These are phyloP conservation scores for Wakefieldia striispora DNA, from an alignment of 768 basidiomycete species.

Conservation along the genomic window DNA sequence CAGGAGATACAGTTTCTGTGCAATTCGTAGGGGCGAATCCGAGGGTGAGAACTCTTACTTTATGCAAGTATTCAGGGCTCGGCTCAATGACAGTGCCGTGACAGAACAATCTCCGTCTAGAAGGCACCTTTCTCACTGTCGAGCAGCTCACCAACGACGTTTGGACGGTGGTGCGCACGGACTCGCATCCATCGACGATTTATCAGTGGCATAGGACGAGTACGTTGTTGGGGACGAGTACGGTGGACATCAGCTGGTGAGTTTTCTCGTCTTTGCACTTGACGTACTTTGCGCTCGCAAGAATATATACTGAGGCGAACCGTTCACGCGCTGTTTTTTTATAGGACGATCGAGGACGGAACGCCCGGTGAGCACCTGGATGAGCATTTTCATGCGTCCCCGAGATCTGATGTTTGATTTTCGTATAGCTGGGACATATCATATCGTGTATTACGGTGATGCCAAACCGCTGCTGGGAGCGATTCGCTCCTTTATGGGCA, in stretches of 20 bases:
- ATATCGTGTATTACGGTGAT: conserved; percentile 70
- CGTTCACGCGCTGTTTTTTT: background rate
- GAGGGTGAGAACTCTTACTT: conserved; percentile 44
- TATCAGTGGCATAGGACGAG: conserved; percentile 63
- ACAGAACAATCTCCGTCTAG: conserved; percentile 76
- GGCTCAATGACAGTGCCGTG: background rate
- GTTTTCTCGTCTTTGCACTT: background rate
- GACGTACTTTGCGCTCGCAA: conserved; percentile 7
- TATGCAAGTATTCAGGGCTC: background rate
- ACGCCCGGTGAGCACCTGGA: conserved; percentile 34
- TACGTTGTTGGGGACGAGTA: conserved; percentile 58
- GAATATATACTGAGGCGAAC: background rate
- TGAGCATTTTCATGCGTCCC: background rate
- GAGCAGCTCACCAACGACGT: conserved; percentile 47
- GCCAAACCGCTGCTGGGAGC: conserved; percentile 66
- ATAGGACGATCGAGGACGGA: conserved; percentile 60
- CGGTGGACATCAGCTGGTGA: conserved; percentile 66
- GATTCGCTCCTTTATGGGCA: conserved; percentile 61
- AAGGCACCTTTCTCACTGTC: conserved; percentile 69
- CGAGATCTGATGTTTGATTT: background rate
- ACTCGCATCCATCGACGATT: conserved; percentile 76
- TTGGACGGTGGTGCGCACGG: conserved; percentile 63
- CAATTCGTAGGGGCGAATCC: conserved; percentile 78
- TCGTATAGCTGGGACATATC: conserved; percentile 62
- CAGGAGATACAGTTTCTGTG: conserved; percentile 57